Evolutionary conservation across 176 grass and related monocot genomes (phyloP).

Genomic region (Oropetium thomaeum): DNA sequence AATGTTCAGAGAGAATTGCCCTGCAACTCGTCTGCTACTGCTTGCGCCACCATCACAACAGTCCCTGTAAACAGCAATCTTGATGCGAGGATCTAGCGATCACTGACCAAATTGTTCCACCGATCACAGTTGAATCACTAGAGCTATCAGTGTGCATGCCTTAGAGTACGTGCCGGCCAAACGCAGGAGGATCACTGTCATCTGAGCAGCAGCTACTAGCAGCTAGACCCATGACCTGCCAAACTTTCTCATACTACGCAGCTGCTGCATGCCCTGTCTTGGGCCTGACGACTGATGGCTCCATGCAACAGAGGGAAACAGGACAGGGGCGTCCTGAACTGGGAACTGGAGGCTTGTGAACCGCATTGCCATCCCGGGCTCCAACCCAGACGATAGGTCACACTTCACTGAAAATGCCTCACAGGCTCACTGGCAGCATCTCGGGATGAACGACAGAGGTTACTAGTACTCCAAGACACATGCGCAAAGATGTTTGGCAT

Average conservation of each 20-base stretch:
- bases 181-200: neutral
- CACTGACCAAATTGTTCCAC: constrained; percentile 2
- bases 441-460: neutral
- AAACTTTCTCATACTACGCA: constrained; percentile 25
- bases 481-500: neutral
- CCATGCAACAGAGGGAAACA: neutral
- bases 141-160: neutral
- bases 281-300: constrained; percentile 13
- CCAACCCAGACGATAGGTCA: neutral
- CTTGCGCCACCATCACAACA: neutral
- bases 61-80: constrained; percentile 29
- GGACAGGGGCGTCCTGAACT: constrained; percentile 17
- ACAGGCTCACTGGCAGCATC: neutral
- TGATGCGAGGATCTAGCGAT: constrained; percentile 23
- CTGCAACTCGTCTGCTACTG: neutral
- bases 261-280: constrained; percentile 4
- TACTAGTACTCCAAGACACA: constrained; percentile 7
- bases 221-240: constrained; percentile 7
- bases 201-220: neutral
- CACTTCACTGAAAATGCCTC: neutral
- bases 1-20: neutral
- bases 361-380: constrained; percentile 9
- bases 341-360: constrained; percentile 37
- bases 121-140: neutral
- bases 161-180: constrained; percentile 31